A percentile compares a stretch with the other conserved stretches of the same genome.
These are phyloP conservation scores for Ganoderma sinense DNA, from an alignment of 1,284 basidiomycete genomes.

Conservation along the genomic window DNA sequence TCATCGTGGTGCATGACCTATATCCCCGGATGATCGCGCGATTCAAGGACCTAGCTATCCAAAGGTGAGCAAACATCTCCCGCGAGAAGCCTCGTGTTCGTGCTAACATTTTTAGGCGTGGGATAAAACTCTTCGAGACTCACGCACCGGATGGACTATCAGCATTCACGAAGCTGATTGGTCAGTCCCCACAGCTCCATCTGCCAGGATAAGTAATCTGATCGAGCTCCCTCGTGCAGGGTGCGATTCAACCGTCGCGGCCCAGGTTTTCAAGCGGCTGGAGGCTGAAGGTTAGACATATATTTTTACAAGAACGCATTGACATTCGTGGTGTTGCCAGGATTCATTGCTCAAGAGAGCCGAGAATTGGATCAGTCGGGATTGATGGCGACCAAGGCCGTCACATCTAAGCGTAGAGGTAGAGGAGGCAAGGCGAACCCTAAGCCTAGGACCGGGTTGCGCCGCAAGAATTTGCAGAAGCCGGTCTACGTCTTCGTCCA, in stretches of 20 bases:
- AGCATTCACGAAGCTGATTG: slow-evolving; percentile 66
- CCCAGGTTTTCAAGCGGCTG: slow-evolving; percentile 70
- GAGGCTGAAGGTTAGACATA: slow-evolving; percentile 66
- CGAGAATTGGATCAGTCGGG: slow-evolving; percentile 59
- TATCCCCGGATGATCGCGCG: slow-evolving; percentile 66
- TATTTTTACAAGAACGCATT: background rate
- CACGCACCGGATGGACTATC: slow-evolving; percentile 54
- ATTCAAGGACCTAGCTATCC: slow-evolving; percentile 72
- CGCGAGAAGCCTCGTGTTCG: background rate
- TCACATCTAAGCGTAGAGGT: slow-evolving; percentile 47
- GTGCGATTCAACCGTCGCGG: slow-evolving; percentile 60
- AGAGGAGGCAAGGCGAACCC: slow-evolving; percentile 50
- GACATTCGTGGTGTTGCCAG: slow-evolving; percentile 44
- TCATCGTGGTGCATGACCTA: slow-evolving; percentile 62
- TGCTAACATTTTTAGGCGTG: slow-evolving; percentile 55
- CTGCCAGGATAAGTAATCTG: background rate
- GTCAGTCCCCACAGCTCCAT: slow-evolving; percentile 44
- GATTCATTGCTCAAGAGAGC: slow-evolving; percentile 63
- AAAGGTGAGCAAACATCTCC: slow-evolving; percentile 56
- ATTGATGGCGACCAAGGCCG: slow-evolving; percentile 51
- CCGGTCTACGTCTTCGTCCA: slow-evolving; percentile 64
- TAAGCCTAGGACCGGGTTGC: slow-evolving; percentile 33
- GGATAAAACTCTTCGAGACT: slow-evolving; percentile 74
- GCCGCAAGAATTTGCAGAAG: slow-evolving; percentile 62
- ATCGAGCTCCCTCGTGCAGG: slow-evolving; percentile 43